These are phyloP conservation scores for Mycena sp. DNA, from an alignment of 1,284 basidiomycete genomes.

Conservation along the genomic window DNA sequence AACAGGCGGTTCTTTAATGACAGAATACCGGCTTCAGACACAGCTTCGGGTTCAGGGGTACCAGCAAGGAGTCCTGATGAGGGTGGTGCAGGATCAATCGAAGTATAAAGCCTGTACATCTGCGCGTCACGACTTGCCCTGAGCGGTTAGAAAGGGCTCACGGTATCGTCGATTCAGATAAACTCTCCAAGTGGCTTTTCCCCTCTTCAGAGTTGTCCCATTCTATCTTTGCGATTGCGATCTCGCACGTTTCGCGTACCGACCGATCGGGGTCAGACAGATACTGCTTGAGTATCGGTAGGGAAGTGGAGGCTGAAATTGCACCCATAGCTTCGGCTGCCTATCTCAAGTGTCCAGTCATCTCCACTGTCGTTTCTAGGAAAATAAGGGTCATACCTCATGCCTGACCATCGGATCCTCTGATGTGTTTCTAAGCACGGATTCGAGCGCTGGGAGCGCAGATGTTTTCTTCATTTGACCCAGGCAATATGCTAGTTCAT, in stretches of 20 bases:
- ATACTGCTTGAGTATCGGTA: constrained; percentile 82
- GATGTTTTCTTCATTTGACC: constrained; percentile 86
- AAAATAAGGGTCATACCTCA: constrained; percentile 68
- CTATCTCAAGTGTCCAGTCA: constrained; percentile 49
- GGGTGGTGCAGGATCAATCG: constrained; percentile 95
- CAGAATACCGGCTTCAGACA: constrained; percentile 57
- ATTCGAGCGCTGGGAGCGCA: constrained; percentile 85
- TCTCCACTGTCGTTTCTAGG: constrained; percentile 10
- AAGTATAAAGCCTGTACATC: constrained; percentile 68
- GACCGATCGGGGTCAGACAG: constrained; percentile 78
- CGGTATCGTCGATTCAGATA: constrained; percentile 49
- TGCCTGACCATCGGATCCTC: constrained; percentile 99
- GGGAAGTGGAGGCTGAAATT: constrained; percentile 76
- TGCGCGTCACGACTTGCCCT: background rate
- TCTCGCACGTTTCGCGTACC: constrained; percentile 97
- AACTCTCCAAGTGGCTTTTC: constrained; percentile 50
- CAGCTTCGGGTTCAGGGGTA: constrained; percentile 57
- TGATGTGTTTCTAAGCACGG: constrained; percentile 72
- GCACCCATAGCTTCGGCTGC: constrained; percentile 99
- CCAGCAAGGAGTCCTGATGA: constrained; percentile 68
- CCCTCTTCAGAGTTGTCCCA: constrained; percentile 90
- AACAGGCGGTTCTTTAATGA: constrained; percentile 76
- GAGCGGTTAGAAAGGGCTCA: constrained; percentile 38
- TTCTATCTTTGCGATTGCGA: constrained; percentile 94
- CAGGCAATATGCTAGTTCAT: constrained; percentile 97